Conservation (phyloP, 148 eudicot genomes). For the Tetragonia tetragonoides region DNA sequence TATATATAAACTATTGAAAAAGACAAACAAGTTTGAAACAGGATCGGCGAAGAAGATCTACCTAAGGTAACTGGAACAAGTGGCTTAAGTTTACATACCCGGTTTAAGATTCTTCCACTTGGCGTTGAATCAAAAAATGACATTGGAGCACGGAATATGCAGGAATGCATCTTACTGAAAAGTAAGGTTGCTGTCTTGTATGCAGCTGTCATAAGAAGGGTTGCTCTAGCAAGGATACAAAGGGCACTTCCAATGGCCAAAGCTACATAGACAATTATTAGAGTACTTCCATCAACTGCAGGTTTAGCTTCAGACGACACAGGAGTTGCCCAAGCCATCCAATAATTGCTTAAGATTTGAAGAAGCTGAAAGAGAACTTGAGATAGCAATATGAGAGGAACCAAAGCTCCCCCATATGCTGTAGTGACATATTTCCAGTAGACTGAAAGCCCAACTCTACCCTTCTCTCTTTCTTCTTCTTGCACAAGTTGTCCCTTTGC, state of each 20-base stretch:
- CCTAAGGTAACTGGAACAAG: background rate
- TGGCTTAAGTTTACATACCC: constrained; percentile 36
- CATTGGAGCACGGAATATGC: constrained; percentile 55
- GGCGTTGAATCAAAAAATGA: constrained; percentile 56
- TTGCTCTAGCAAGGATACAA: constrained; percentile 31
- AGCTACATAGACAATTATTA: constrained; percentile 35
- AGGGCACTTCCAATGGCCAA: constrained; percentile 35
- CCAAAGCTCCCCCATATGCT: constrained; percentile 42
- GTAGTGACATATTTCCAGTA: constrained; percentile 48
- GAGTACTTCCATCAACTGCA: constrained; percentile 19
- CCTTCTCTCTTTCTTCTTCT: constrained; percentile 48
- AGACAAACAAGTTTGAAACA: too few relatives aligned
- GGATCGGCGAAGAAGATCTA: too few relatives aligned
- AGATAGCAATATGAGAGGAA: constrained; percentile 37
- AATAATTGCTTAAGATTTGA: constrained; percentile 45
- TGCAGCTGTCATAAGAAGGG: constrained; percentile 22
- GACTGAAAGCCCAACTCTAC: constrained; percentile 37
- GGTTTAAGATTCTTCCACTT: constrained; percentile 49
- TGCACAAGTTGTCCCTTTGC: constrained; percentile 40
- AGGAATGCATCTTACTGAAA: constrained; percentile 43
- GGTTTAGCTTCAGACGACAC: constrained; percentile 30
- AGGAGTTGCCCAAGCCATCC: constrained; percentile 55
- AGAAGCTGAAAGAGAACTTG: constrained; percentile 38
- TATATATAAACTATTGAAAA: too few relatives aligned
- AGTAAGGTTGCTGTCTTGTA: constrained; percentile 43